Evolutionary conservation across 2,329 filamentous ascomycete species (phyloP).

Genomic region (Aspergillus pseudoviridinutans): DNA sequence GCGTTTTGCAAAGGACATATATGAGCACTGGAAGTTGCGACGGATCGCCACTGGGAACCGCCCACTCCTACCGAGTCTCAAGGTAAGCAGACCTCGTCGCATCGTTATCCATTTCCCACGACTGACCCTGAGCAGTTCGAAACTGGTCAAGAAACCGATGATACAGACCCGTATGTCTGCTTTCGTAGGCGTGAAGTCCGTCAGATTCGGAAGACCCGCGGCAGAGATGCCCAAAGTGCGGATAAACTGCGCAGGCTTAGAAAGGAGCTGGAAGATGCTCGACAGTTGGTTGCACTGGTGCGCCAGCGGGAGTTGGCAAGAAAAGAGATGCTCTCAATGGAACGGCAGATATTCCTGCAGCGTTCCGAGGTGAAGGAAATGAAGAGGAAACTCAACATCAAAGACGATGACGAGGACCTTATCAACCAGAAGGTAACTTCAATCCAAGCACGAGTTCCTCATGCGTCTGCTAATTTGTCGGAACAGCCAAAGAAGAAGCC

Average conservation of each 20-base stretch:
- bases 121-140: conserved; percentile 59
- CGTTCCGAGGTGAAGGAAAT: conserved; percentile 77
- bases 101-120: background rate
- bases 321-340: conserved; percentile 69
- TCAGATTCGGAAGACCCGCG: conserved; percentile 89
- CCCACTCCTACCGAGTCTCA: conserved; percentile 71
- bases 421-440: conserved; percentile 82
- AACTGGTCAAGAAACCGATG: conserved; percentile 88
- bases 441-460: conserved; percentile 21
- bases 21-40: conserved; percentile 81
- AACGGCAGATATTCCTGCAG: conserved; percentile 77
- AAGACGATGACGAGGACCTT: conserved; percentile 87
- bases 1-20: conserved; percentile 70
- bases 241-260: conserved; percentile 92
- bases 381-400: conserved; percentile 85
- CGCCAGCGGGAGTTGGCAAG: conserved; percentile 76
- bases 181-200: conserved; percentile 93
- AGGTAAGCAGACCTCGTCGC: conserved; percentile 43
- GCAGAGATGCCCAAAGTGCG: conserved; percentile 86
- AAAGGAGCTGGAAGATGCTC: conserved; percentile 83
- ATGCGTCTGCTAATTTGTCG: conserved; percentile 34
- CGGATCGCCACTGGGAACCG: conserved; percentile 65
- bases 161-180: conserved; percentile 95
- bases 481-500: conserved; percentile 68
- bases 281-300: conserved; percentile 72